These are phyloP conservation scores for Hypholoma fasciculare DNA, from an alignment of 768 basidiomycete genomes.

Conservation along the genomic window DNA sequence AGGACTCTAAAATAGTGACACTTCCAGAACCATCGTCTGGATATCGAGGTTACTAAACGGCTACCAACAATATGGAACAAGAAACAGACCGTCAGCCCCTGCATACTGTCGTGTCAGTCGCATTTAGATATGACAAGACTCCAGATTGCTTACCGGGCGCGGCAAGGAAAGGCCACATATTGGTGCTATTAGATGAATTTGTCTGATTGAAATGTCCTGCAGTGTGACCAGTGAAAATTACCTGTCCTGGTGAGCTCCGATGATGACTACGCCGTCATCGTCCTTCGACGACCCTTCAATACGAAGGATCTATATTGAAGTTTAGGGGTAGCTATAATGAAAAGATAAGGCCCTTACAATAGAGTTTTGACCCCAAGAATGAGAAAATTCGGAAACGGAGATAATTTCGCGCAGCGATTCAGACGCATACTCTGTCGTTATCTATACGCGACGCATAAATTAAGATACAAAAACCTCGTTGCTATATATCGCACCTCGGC, in stretches of 20 bases:
- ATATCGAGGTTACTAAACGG: slow-evolving; percentile 22
- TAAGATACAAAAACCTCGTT: neutral
- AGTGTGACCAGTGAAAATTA: slow-evolving; percentile 17
- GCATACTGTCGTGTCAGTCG: slow-evolving; percentile 19
- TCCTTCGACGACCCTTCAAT: slow-evolving; percentile 69
- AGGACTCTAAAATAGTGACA: slow-evolving; percentile 80
- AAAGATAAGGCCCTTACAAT: slow-evolving; percentile 47
- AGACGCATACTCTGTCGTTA: slow-evolving; percentile 63
- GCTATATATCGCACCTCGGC: slow-evolving; percentile 45
- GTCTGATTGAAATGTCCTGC: neutral
- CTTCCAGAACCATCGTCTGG: slow-evolving; percentile 76
- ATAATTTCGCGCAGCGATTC: slow-evolving; percentile 56
- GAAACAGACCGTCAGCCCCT: slow-evolving; percentile 50
- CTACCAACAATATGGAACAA: slow-evolving; percentile 10
- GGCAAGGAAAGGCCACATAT: slow-evolving; percentile 73
- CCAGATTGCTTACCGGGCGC: slow-evolving; percentile 61
- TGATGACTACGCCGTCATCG: slow-evolving; percentile 65
- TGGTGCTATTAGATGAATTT: slow-evolving; percentile 47
- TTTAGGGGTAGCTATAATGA: slow-evolving; percentile 9
- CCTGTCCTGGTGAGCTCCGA: slow-evolving; percentile 88
- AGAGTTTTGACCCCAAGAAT: slow-evolving; percentile 85
- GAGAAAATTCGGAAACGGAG: slow-evolving; percentile 68
- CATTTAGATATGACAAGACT: slow-evolving; percentile 6
- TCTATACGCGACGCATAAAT: slow-evolving; percentile 36
- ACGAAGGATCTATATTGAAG: slow-evolving; percentile 58